Evolutionary conservation across 345 rosid genomes (phyloP), one percentile per base, ranked within the genome.

Genomic region (Gossypium longicalyx): DNA sequence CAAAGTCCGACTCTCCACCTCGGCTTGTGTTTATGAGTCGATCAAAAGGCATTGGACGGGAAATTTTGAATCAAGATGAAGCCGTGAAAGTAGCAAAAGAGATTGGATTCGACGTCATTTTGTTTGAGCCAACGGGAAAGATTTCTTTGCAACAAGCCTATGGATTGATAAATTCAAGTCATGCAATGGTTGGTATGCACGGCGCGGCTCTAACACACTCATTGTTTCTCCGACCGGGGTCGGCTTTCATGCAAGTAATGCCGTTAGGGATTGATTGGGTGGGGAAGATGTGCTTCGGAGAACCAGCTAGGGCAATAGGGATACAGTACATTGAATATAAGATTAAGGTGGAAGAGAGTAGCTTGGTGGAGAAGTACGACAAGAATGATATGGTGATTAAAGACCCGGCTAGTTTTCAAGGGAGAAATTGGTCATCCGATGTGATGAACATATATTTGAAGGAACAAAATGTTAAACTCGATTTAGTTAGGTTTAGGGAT

Each of bases 121-220:
- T 47, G 43, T 86, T 86, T 6, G 59, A 78, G 62, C 88, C 90
- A 9, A 78, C 51, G 0, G 8, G 57, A 2, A 74, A 1, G 0
- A 83, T 84, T 1, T 70, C 76, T 0, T 65, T 91, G 67, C 74
- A 38, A 1, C 53, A 84, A 62, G 82, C 86, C 0, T 87, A 84
- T 77, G 76, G 65, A 2, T 63, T 84, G 2, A 43, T 89, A 19
- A 86, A 85, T 69, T 84, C 90, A 61, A 61, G 65, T 29, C 88
- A 87, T 12, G 87, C 70, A 1, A 82, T 87, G 86, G 58, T 89
- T 0, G 90, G 91, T 47, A 85, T 91, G 38, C 93, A 89, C 12
- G 89, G 90, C 9, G 90, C 91, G 1, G 91, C 86, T 2, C 83
- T 87, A 2, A 87, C 91, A 0, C 91, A 88, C 17, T 73, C 78